Evolutionary conservation across 352 stramenopile species (phyloP).

Genomic region (Phytopythium litorale): DNA sequence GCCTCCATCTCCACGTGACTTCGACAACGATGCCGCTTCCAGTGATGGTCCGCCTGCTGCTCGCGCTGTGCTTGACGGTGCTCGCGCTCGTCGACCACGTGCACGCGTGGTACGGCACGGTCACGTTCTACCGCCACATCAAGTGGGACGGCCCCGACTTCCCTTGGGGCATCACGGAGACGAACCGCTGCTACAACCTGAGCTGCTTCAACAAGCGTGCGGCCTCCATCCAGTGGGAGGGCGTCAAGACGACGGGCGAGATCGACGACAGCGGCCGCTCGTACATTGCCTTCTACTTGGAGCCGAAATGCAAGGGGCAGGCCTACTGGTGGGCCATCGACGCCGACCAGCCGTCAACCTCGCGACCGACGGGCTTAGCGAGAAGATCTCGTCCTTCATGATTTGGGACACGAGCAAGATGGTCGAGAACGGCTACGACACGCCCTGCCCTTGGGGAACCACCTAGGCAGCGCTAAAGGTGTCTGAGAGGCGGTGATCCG

Average conservation of each 20-base stretch:
- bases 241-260: background rate
- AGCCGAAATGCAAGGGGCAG: conserved; percentile 12
- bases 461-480: conserved; percentile 1
- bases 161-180: conserved; percentile 8
- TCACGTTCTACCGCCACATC: conserved; percentile 17
- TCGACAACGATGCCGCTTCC: background rate
- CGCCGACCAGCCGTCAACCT: conserved; percentile 17
- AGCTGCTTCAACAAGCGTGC: conserved; percentile 21
- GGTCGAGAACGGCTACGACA: conserved; percentile 9
- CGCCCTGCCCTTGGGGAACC: conserved; percentile 16
- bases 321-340: conserved; percentile 1
- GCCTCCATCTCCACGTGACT: background rate
- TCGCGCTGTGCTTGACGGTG: background rate
- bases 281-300: conserved; percentile 21
- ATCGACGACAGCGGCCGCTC: conserved; percentile 7
- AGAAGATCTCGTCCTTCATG: conserved; percentile 31
- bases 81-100: conserved; percentile 7
- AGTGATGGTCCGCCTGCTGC: background rate
- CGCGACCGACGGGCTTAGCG: conserved; percentile 10
- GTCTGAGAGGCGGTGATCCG: background rate
- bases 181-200: conserved; percentile 19
- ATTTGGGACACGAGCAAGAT: conserved; percentile 16
- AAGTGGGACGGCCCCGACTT: conserved; percentile 6
- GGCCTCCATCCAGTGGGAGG: conserved; percentile 12
- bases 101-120: conserved; percentile 13